Evolutionary conservation across 345 rosid genomes (phyloP).

Genomic region (Citrus inodora): DNA sequence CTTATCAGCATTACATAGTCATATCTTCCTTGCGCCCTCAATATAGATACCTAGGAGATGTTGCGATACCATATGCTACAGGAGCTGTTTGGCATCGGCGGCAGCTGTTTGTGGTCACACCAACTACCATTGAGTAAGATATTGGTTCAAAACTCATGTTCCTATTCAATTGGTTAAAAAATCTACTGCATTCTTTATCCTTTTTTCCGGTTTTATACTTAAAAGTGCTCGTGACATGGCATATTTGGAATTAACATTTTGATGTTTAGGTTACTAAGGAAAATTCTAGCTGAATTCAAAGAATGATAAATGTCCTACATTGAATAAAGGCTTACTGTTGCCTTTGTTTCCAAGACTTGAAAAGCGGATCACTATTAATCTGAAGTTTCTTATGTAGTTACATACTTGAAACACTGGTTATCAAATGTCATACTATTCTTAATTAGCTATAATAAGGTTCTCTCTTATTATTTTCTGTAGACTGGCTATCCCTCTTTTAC

Average conservation of each 20-base stretch:
- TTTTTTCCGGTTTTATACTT: not conserved
- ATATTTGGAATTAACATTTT: not conserved
- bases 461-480: not conserved
- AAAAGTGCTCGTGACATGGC: not conserved
- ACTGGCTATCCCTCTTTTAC: not conserved
- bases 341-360: not conserved
- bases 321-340: not conserved
- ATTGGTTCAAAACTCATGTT: not conserved
- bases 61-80: slow-evolving; percentile 89
- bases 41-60: slow-evolving; percentile 94
- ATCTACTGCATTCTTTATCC: not conserved
- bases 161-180: not conserved
- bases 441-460: not conserved
- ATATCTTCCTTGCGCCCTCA: slow-evolving; percentile 94
- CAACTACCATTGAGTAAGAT: slow-evolving; percentile 96
- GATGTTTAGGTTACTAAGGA: not conserved
- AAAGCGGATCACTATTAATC: not conserved
- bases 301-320: not conserved
- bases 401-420: not conserved
- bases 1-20: slow-evolving; percentile 86
- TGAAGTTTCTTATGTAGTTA: not conserved
- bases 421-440: not conserved
- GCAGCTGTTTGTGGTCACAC: slow-evolving; percentile 95
- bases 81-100: slow-evolving; percentile 99
- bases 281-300: not conserved